These are phyloP conservation scores for Chrysoporthe puriensis DNA, from an alignment of 2,329 filamentous ascomycete species.

Conservation along the genomic window DNA sequence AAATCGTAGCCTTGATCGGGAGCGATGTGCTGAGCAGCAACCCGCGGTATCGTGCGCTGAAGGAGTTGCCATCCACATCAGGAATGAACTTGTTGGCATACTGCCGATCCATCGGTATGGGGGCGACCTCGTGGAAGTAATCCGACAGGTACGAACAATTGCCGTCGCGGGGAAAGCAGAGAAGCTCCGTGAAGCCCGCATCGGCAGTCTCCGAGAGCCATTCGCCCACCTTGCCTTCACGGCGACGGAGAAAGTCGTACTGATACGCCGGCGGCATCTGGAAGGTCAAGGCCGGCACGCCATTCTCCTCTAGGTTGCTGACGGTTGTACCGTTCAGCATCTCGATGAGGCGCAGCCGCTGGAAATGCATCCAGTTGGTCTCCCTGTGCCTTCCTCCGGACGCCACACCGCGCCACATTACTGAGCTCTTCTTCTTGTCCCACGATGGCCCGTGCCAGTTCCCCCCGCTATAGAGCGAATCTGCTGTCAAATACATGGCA, in stretches of 20 bases:
- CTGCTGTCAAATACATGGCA: conserved; percentile 64
- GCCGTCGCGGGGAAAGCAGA: conserved; percentile 41
- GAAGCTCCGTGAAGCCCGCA: conserved; percentile 47
- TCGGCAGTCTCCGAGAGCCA: conserved; percentile 47
- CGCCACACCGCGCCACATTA: conserved; percentile 68
- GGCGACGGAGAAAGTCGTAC: conserved; percentile 47
- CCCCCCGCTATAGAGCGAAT: conserved; percentile 61
- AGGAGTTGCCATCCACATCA: conserved; percentile 72
- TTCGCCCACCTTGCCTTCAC: conserved; percentile 42
- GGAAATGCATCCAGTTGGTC: conserved; percentile 69
- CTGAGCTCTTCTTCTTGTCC: conserved; percentile 57
- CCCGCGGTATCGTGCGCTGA: conserved; percentile 64
- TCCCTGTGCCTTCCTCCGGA: conserved; percentile 58
- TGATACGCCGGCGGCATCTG: conserved; percentile 46
- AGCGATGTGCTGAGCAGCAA: conserved; percentile 68
- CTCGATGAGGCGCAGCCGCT: conserved; percentile 71
- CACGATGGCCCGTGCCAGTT: conserved; percentile 58
- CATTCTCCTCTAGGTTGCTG: conserved; percentile 47
- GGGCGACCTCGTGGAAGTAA: conserved; percentile 39
- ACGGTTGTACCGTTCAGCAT: conserved; percentile 70
- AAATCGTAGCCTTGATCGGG: conserved; percentile 73
- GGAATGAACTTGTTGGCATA: conserved; percentile 67
- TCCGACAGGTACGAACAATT: conserved; percentile 46
- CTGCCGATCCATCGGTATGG: conserved; percentile 50
- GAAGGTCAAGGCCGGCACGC: conserved; percentile 50